Percentiles rank a stretch among this genome's conserved stretches.
phyloP scores from a whole-genome alignment of 176 grass and related monocot species.

The Neostapfia colusana region DNA sequence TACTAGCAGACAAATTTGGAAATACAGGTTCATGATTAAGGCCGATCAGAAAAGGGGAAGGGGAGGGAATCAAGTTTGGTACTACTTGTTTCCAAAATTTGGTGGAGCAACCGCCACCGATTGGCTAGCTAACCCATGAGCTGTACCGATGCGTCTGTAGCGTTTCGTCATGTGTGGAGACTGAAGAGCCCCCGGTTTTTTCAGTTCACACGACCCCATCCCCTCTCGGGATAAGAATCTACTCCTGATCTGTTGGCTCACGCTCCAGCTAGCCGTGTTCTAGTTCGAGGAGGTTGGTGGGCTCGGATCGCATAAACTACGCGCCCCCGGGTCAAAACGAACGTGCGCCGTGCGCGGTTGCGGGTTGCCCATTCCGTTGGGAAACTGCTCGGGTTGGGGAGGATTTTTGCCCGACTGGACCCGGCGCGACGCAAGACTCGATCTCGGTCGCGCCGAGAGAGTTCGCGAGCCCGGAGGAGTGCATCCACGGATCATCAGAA shows the following conservation, averaged over 20 bases:
- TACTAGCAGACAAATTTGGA: no score
- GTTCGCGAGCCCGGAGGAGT: background rate
- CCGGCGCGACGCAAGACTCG: no score
- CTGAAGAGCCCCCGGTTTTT: background rate
- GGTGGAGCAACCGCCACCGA: conserved; percentile 51
- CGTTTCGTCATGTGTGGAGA: conserved; percentile 18
- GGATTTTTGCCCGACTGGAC: background rate
- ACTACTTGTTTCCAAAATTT: conserved; percentile 32
- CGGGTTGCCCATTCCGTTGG: conserved; percentile 21
- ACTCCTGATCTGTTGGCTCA: conserved; percentile 34
- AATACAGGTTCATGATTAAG: background rate
- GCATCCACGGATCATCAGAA: background rate
- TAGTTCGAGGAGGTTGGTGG: conserved; percentile 28
- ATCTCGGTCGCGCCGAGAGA: no score
- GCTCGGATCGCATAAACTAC: conserved; percentile 24
- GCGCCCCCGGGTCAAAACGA: conserved; percentile 28
- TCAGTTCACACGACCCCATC: background rate
- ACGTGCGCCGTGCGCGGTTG: no score
- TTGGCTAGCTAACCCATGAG: conserved; percentile 40
- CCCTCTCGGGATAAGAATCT: conserved; percentile 31
- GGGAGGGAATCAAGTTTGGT: conserved; percentile 34
- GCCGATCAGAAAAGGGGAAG: background rate
- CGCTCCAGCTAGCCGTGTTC: conserved; percentile 1
- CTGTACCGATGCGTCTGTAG: conserved; percentile 29
- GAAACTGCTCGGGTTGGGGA: background rate